These are phyloP conservation scores for Clitoria ternatea DNA, from an alignment of 306 rosid species.

Conservation along the genomic window DNA sequence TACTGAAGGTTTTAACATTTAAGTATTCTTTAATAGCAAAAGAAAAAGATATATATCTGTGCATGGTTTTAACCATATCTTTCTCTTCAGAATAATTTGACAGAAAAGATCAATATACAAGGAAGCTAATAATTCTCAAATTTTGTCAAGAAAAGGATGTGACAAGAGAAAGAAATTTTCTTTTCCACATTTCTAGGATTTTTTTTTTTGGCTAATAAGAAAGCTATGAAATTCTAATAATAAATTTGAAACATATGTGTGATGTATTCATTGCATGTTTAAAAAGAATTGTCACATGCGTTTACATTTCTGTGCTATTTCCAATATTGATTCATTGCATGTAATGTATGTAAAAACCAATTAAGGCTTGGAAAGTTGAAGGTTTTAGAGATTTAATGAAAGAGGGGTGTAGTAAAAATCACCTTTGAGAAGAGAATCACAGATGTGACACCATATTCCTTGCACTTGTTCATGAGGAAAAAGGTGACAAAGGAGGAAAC, in stretches of 20 bases:
- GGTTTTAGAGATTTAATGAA: not conserved
- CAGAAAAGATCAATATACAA: not conserved
- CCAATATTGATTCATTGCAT: not conserved
- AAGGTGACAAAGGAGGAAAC: not conserved
- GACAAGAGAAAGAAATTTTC: not conserved
- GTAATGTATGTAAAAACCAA: not conserved
- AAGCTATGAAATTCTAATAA: not conserved
- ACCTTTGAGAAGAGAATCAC: conserved; percentile 1
- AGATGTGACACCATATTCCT: not conserved
- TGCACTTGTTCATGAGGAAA: not conserved
- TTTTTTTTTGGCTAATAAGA: not conserved
- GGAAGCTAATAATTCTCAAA: not conserved
- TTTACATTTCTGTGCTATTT: not conserved
- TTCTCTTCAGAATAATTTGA: not conserved
- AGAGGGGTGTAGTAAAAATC: not conserved
- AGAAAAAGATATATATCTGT: not conserved
- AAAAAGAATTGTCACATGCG: not conserved
- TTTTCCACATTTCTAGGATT: not conserved
- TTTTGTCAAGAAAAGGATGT: not conserved
- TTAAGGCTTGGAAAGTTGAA: not conserved
- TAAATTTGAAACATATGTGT: not conserved
- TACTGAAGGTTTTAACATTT: not conserved
- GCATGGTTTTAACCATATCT: not conserved
- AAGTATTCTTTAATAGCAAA: not conserved
- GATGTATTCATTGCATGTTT: not conserved